A percentile compares a stretch with the other conserved stretches of the same genome.
Evolutionary conservation across 345 rosid species (phyloP).

Genomic region (Heritiera fomes): DNA sequence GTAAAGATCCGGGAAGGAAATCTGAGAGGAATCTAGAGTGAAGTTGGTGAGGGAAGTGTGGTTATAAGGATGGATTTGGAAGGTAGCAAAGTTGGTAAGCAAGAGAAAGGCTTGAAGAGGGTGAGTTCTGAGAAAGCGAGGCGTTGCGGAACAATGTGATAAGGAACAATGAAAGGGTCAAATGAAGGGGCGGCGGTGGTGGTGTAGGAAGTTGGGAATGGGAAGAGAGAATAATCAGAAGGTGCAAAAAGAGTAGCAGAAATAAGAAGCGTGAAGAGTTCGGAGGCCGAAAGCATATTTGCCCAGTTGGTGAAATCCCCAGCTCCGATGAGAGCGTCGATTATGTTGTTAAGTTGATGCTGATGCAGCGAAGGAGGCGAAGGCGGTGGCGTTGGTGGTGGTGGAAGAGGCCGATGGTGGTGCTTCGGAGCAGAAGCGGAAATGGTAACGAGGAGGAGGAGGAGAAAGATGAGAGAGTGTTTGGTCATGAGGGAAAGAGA

Average conservation of each 20-base stretch:
- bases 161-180: slow-evolving; percentile 52
- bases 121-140: slow-evolving; percentile 64
- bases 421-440: not conserved
- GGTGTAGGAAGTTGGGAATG: slow-evolving; percentile 14
- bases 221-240: slow-evolving; percentile 38
- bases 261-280: slow-evolving; percentile 45
- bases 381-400: not conserved
- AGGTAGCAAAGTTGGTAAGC: slow-evolving; percentile 72
- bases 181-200: slow-evolving; percentile 16
- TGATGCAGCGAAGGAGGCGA: slow-evolving; percentile 12
- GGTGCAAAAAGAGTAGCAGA: slow-evolving; percentile 69
- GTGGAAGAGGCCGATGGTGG: not conserved
- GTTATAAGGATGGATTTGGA: slow-evolving; percentile 63
- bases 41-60: slow-evolving; percentile 51
- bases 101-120: slow-evolving; percentile 53
- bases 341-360: slow-evolving; percentile 56
- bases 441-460: slow-evolving; percentile 11
- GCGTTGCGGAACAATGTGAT: slow-evolving; percentile 81
- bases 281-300: slow-evolving; percentile 47
- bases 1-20: slow-evolving; percentile 69
- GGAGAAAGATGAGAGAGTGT: slow-evolving; percentile 11
- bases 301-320: slow-evolving; percentile 75
- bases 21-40: slow-evolving; percentile 52
- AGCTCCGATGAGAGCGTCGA: slow-evolving; percentile 72
- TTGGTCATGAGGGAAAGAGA: slow-evolving; percentile 19